Base-by-base conservation (phyloP, 495 filamentous ascomycete species). In the Aspergillus asperescens region DNA sequence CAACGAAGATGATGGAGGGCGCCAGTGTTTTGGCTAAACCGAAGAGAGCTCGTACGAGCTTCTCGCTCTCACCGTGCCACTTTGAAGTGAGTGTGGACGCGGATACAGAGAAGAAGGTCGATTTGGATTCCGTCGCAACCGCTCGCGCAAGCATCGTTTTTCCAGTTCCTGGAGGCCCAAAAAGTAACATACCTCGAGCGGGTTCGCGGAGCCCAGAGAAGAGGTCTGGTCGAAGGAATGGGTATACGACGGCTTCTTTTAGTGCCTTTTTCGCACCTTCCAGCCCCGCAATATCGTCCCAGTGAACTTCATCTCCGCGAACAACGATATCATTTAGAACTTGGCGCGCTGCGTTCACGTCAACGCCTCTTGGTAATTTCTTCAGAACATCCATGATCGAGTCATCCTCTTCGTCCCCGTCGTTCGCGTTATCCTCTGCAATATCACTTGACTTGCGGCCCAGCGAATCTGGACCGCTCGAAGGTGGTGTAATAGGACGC, bases 131-230 rank as follows among this genome's bases (percentile, higher is more conserved):
- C 0, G 94, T 97, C 2, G 93, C 93, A 4, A 97, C 93, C 18
- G 92, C 92, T 46, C 93, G 78, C 1, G 93, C 93, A 7, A 99
- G 78, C 93, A 99, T 99, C 1, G 93, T 99, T 68, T 99, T 97
- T 35, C 93, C 93, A 0, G 93, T 99, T 8, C 93, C 93, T 0
- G 93, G 93, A 10, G 93, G 93, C 1, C 93, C 93, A 62, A 99
- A 99, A 4, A 99, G 80, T 2, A 99, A 76, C 89, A 99, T 96
- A 1, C 93, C 93, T 37, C 90, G 77, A 10, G 92, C 93, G 8
- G 93, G 93, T 63, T 99, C 93, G 4, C 93, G 86, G 4, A 99
- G 77, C 1, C 93, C 93, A 74, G 90, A 89, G 69, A 99, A 99
- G 9, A 99, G 74, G 65, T 99, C 93, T 3, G 93, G 93, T 6